These are phyloP conservation scores for cucumber (Cucumis sativus) DNA, from an alignment of 306 rosid genomes.

Conservation along the genomic window DNA sequence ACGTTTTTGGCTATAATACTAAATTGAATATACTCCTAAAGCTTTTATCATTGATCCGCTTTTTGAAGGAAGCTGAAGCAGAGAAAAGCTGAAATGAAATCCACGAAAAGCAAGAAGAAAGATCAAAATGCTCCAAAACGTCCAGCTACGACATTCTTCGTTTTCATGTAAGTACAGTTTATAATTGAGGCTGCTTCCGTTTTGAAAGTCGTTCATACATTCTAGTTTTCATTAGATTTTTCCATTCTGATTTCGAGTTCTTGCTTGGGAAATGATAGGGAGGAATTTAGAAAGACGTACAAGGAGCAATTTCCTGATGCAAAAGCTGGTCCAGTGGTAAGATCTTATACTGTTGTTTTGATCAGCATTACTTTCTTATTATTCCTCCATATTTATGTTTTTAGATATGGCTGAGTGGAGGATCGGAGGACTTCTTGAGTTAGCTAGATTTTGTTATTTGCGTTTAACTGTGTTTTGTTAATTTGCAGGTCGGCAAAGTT, in stretches of 20 bases:
- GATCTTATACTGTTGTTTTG: background rate
- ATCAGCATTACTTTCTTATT: background rate
- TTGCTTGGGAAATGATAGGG: conserved; percentile 16
- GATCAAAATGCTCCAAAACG: conserved; percentile 28
- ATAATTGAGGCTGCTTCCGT: background rate
- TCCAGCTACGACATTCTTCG: conserved; percentile 21
- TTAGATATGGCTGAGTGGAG: background rate
- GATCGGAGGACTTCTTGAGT: background rate
- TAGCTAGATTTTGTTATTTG: background rate
- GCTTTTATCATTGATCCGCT: background rate
- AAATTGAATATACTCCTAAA: background rate
- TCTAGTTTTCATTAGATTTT: background rate
- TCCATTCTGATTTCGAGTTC: background rate
- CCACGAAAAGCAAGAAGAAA: conserved; percentile 17
- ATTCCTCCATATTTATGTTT: background rate
- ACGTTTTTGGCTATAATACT: background rate
- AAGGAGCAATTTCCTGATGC: conserved; percentile 21
- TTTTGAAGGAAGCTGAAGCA: conserved; percentile 15
- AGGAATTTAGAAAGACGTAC: conserved; percentile 24
- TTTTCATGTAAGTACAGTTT: conserved; percentile 17
- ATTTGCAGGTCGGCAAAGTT: conserved; percentile 17
- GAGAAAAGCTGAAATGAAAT: conserved; percentile 15
- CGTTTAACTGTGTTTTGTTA: background rate
- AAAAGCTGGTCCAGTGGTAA: conserved; percentile 23
- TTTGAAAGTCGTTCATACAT: background rate